Percentiles rank a stretch among this genome's conserved stretches.
Evolutionary conservation across 2,329 filamentous ascomycete species (phyloP).

Genomic region (Plectosphaerella cucumerina): DNA sequence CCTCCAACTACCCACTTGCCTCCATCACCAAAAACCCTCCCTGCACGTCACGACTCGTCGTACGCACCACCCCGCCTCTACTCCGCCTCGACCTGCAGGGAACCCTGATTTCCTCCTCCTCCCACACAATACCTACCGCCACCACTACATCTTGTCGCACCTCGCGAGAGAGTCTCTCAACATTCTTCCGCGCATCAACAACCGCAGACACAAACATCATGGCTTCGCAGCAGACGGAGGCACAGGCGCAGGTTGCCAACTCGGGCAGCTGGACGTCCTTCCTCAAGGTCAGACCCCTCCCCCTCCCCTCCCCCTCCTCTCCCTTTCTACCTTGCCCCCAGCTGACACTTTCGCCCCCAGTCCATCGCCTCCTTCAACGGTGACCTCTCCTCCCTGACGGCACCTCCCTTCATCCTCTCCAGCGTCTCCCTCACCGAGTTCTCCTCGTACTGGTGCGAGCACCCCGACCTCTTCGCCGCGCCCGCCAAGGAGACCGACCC

Average conservation of each 20-base stretch:
- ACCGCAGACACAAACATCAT: not conserved
- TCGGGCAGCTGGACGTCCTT: conserved; percentile 4
- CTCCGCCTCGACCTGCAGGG: no score
- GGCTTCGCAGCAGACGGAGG: not conserved
- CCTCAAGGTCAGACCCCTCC: conserved; percentile 1
- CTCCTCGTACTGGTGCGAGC: conserved; percentile 78
- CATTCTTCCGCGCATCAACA: no score
- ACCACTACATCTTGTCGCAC: no score
- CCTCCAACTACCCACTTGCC: no score
- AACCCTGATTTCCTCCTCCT: no score
- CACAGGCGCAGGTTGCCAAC: not conserved
- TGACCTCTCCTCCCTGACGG: conserved; percentile 75
- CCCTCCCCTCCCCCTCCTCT: not conserved
- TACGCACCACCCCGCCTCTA: no score
- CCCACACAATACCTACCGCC: no score
- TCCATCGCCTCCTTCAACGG: conserved; percentile 80
- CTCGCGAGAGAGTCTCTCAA: no score
- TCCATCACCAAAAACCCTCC: no score
- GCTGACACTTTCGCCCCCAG: conserved; percentile 24
- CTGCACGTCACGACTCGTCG: no score
- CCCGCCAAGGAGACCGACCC: conserved; percentile 76
- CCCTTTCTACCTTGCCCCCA: not conserved
- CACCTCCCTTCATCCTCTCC: conserved; percentile 78
- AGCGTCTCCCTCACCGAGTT: conserved; percentile 76
- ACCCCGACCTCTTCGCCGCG: conserved; percentile 73